Evolutionary conservation across 805 yeast species (phyloP), one percentile per base, ranked within the genome.

Genomic region (Spathaspora boniae): DNA sequence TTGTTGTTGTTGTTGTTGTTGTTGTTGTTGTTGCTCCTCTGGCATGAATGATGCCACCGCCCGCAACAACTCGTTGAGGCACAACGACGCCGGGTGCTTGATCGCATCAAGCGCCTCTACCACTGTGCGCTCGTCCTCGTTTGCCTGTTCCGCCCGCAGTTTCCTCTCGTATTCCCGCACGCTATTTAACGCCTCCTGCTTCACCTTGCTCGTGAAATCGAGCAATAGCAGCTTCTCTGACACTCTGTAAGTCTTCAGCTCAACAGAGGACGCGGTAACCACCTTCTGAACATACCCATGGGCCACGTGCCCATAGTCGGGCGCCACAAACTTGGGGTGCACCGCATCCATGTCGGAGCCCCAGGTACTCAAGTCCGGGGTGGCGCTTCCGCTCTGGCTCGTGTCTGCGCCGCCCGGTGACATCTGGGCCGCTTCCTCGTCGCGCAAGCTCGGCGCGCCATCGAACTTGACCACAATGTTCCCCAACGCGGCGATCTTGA

Each of bases 221-320:
- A 85, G 58, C 27, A 82, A 57, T 5, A 86, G 69, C 48, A 82
- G 80, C 28, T 70, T 70, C 43, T 83, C 93, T 2, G 86, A 84
- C 4, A 86, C 54, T 37, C 82, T 62, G 56, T 79, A 82, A 1
- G 85, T 68, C 23, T 74, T 68, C 23, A 76, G 69, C 22, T 62
- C 58, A 11, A 41, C 27, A 22, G 70, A 36, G 22, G 28, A 22
- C 17, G 29, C 29, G 17, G 29, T 8, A 15, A 18, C 17, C 25
- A 22, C n/a, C n/a, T n/a, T n/a, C n/a, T n/a, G 6, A 58, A 6
- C 26, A n/a, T 5, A 34, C 48, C 54, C 59, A 12, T 26, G 34
- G 9, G 33, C 33, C 25, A 54, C 50, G 26, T 54, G 53, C 37
- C 63, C 58, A 40, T 47, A 59, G 6, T 53, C 59, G 2, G 70